Percentiles rank a stretch among this genome's conserved stretches.
phyloP scores from a whole-genome alignment of 345 rosid genomes.

The Bruguiera parviflora region DNA sequence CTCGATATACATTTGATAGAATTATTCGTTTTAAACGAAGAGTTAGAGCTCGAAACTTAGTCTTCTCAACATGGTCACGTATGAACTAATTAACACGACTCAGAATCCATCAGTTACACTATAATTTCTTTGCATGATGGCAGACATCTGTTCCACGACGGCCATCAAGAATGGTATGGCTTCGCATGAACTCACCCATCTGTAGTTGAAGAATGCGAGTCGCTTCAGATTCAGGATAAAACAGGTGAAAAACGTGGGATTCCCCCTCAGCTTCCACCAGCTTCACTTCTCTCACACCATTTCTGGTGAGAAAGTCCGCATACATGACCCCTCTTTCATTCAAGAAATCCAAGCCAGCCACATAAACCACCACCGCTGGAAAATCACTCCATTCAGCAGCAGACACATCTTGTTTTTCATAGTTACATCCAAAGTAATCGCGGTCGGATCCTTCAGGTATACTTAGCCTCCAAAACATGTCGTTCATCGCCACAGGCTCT shows the following conservation, averaged over 20 bases:
- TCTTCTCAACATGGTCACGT: too few relatives aligned
- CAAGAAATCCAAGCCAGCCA: constrained; percentile 61
- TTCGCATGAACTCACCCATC: constrained; percentile 45
- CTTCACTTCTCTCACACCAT: constrained; percentile 41
- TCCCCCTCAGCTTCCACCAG: constrained; percentile 40
- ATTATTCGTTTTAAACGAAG: too few relatives aligned
- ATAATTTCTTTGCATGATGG: background rate
- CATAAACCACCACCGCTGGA: constrained; percentile 40
- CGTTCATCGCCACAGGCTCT: constrained; percentile 37
- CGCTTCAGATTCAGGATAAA: constrained; percentile 41
- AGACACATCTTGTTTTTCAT: constrained; percentile 35
- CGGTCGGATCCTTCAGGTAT: constrained; percentile 45
- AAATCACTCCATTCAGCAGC: constrained; percentile 42
- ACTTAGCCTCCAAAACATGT: constrained; percentile 57
- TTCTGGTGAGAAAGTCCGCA: constrained; percentile 38
- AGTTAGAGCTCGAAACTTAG: too few relatives aligned
- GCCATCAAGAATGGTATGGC: constrained; percentile 8
- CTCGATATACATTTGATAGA: too few relatives aligned
- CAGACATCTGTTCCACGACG: background rate
- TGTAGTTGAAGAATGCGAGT: constrained; percentile 48
- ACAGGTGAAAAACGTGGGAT: constrained; percentile 52
- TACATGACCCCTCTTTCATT: constrained; percentile 58
- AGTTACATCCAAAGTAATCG: constrained; percentile 51
- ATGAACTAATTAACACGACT: too few relatives aligned
- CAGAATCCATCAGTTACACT: background rate